A percentile compares a stretch with the other conserved stretches of the same genome.
phyloP scores from a whole-genome alignment of 768 basidiomycete species.

The Amanita thiersii region DNA sequence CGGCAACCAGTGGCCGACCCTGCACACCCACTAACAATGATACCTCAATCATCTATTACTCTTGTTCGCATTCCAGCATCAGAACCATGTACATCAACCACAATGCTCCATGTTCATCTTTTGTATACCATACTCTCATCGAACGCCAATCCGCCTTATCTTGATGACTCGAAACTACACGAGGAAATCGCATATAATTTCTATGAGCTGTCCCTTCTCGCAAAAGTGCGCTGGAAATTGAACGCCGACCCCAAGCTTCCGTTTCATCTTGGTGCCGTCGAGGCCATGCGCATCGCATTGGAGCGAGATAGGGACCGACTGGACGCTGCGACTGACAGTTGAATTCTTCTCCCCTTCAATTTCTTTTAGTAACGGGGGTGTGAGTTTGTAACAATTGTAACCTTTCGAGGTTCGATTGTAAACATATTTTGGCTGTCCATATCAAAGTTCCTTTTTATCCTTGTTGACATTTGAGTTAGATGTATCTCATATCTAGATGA shows the following conservation, averaged over 20 bases:
- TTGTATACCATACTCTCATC: conserved; percentile 41
- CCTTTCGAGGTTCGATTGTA: not conserved
- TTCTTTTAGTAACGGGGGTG: not conserved
- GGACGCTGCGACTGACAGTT: conserved; percentile 11
- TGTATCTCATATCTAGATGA: not conserved
- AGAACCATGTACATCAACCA: conserved; percentile 31
- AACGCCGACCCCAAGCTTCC: conserved; percentile 50
- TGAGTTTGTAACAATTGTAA: not conserved
- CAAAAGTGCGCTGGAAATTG: conserved; percentile 38
- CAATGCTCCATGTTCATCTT: conserved; percentile 57
- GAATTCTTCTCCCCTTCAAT: conserved; percentile 10
- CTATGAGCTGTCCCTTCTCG: conserved; percentile 61
- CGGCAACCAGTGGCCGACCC: conserved; percentile 5
- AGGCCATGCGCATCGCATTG: conserved; percentile 45
- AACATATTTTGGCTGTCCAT: too few relatives aligned
- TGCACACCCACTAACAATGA: conserved; percentile 31
- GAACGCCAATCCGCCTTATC: conserved; percentile 15
- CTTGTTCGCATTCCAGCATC: conserved; percentile 48
- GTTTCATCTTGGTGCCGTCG: conserved; percentile 67
- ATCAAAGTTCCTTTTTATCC: not conserved
- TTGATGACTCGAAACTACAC: conserved; percentile 23
- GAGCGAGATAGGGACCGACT: conserved; percentile 24
- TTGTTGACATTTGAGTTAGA: not conserved
- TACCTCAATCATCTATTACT: conserved; percentile 50
- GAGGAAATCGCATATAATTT: conserved; percentile 61